phyloP scores from a whole-genome alignment of 768 basidiomycete genomes.

The Leucosporidium creatinivorum region DNA sequence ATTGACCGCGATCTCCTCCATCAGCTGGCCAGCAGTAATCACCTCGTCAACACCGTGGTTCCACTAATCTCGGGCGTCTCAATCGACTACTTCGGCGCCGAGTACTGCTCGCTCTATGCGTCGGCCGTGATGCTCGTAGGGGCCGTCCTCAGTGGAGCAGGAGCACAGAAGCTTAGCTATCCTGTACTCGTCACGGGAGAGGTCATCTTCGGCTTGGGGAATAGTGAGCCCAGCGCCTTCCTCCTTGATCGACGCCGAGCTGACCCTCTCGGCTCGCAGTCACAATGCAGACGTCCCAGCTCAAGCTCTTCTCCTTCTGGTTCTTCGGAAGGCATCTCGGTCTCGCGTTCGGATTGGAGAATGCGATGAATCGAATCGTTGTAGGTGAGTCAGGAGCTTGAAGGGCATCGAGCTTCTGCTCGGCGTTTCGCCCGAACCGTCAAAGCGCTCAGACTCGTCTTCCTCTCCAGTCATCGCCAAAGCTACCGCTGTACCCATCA shows the following conservation, averaged over 20 bases:
- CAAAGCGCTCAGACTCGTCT: no score
- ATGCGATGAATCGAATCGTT: slow-evolving; percentile 5
- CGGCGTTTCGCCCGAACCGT: no score
- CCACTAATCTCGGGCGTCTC: no score
- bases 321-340: slow-evolving; percentile 8
- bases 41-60: no score
- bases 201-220: slow-evolving; percentile 15
- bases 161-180: background rate
- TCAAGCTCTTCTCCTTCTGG: slow-evolving; percentile 10
- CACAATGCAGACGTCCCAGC: slow-evolving; percentile 15
- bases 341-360: slow-evolving; percentile 3
- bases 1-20: no score
- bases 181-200: slow-evolving; percentile 6
- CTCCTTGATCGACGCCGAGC: background rate
- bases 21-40: no score
- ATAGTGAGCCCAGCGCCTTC: background rate
- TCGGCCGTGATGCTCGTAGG: slow-evolving; percentile 10
- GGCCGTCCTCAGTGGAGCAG: slow-evolving; percentile 7
- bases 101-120: no score
- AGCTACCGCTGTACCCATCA: slow-evolving; percentile 11
- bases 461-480: slow-evolving; percentile 1
- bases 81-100: no score
- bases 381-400: background rate
- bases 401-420: no score
- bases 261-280: background rate